A percentile compares a stretch with the other conserved stretches of the same genome.
Conservation (phyloP, 257 asterid species). For the Ilex asprella region DNA sequence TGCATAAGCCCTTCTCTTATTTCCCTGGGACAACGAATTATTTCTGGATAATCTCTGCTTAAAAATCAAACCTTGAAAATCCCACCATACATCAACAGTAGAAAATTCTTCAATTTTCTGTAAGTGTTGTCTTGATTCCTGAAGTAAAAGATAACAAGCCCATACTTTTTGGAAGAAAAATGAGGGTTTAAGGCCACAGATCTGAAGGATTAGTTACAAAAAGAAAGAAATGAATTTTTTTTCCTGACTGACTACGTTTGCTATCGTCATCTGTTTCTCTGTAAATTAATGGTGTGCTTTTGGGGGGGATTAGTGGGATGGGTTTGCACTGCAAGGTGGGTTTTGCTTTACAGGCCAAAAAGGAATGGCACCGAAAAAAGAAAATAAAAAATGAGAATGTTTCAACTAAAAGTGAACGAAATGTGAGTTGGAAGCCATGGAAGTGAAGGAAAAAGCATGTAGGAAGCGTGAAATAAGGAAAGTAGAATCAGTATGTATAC, state of each 20-base stretch:
- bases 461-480: no score
- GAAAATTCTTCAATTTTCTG: no score
- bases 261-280: background rate
- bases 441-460: no score
- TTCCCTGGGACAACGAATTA: background rate
- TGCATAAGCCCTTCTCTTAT: background rate
- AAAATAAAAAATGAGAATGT: background rate
- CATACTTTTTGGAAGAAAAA: slow-evolving; percentile 1
- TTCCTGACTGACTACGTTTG: background rate
- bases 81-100: background rate
- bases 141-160: background rate
- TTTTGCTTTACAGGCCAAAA: background rate
- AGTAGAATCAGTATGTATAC: no score
- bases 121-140: no score
- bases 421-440: no score
- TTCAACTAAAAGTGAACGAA: background rate
- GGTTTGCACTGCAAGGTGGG: background rate
- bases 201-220: slow-evolving; percentile 8
- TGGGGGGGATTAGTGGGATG: background rate
- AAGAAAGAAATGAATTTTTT: background rate
- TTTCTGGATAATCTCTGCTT: background rate
- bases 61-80: background rate
- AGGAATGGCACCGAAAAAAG: background rate
- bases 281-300: background rate
- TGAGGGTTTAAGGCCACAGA: slow-evolving; percentile 10